These are phyloP conservation scores for Parietaria judaica DNA, from an alignment of 306 rosid species.

Conservation along the genomic window DNA sequence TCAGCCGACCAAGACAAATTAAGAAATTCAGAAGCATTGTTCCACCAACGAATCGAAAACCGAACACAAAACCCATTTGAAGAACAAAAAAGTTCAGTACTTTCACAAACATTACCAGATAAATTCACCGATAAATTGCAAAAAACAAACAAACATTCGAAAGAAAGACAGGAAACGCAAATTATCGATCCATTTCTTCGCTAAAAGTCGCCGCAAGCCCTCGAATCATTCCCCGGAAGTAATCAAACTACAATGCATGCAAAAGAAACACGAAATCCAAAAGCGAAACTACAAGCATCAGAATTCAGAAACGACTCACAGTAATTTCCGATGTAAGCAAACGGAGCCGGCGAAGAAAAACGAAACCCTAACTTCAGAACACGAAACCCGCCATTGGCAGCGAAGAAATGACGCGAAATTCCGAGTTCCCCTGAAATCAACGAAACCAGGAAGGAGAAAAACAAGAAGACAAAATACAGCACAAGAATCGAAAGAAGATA, in stretches of 20 bases:
- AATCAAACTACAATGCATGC: not conserved
- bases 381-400: constrained; percentile 31
- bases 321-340: constrained; percentile 20
- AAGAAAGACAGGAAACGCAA: not conserved
- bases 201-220: not conserved
- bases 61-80: no score
- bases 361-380: constrained; percentile 75
- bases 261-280: not conserved
- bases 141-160: not conserved
- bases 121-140: no score
- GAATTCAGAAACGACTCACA: constrained; percentile 34
- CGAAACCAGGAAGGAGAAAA: not conserved
- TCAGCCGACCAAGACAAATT: no score
- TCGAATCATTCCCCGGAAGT: not conserved
- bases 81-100: no score
- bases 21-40: no score
- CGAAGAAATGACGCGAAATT: not conserved
- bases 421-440: not conserved
- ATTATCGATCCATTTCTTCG: not conserved
- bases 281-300: not conserved
- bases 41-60: no score
- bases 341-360: constrained; percentile 7
- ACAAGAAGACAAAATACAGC: not conserved
- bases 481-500: not conserved
- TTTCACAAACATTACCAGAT: no score